These are phyloP conservation scores for Fusarium palustre DNA, from an alignment of 2,329 filamentous ascomycete species.

Conservation along the genomic window DNA sequence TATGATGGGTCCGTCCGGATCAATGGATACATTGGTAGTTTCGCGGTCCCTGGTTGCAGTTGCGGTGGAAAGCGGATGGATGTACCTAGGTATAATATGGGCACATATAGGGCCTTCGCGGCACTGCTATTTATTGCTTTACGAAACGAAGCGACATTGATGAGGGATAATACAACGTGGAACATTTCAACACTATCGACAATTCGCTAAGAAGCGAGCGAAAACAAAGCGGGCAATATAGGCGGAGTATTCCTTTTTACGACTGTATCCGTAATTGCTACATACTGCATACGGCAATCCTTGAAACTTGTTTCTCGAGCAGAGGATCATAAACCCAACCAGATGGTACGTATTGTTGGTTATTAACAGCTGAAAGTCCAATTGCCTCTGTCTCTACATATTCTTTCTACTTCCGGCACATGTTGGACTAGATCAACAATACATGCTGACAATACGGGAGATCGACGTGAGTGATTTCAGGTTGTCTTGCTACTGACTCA, in stretches of 20 bases:
- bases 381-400: background rate
- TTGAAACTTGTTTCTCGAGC: background rate
- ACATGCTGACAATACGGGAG: constrained; percentile 41
- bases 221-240: constrained; percentile 1
- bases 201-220: constrained; percentile 11
- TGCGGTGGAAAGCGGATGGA: background rate
- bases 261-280: background rate
- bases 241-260: background rate
- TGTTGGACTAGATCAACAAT: constrained; percentile 8
- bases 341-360: background rate
- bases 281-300: background rate
- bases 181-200: background rate
- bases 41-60: constrained; percentile 24
- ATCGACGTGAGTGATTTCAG: constrained; percentile 43
- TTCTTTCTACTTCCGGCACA: constrained; percentile 2
- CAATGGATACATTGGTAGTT: constrained; percentile 29
- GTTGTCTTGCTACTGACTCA: constrained; percentile 36
- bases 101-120: constrained; percentile 38
- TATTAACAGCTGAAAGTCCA: background rate
- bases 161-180: constrained; percentile 21
- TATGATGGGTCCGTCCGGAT: constrained; percentile 29
- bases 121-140: constrained; percentile 5
- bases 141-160: constrained; percentile 26
- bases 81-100: constrained; percentile 23
- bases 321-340: background rate